Conservation (phyloP, 2,329 filamentous ascomycete genomes). For the Trichoderma sp. region DNA sequence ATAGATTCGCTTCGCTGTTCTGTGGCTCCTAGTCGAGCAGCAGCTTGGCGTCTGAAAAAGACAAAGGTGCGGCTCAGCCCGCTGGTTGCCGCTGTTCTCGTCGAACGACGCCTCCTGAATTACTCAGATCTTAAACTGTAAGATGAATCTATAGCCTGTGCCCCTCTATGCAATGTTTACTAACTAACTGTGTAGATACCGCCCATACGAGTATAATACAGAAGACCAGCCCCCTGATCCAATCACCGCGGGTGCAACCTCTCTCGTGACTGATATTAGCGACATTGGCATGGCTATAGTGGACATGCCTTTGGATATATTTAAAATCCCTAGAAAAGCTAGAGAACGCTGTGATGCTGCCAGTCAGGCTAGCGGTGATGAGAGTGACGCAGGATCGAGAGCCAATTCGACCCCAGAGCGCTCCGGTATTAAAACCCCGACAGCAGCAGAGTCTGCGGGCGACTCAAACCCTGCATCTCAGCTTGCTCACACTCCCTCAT, state of each 20-base stretch:
- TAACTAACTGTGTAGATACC: slow-evolving; percentile 39
- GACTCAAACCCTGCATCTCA: background rate
- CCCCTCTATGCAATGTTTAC: slow-evolving; percentile 14
- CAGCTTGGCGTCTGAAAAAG: slow-evolving; percentile 71
- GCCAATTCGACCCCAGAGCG: slow-evolving; percentile 10
- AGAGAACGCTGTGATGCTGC: background rate
- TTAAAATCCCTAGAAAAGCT: slow-evolving; percentile 36
- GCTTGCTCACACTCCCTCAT: background rate
- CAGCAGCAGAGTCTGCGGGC: background rate
- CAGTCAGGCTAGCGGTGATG: slow-evolving; percentile 16
- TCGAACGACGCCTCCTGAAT: slow-evolving; percentile 60
- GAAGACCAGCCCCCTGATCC: slow-evolving; percentile 78
- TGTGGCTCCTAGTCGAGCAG: slow-evolving; percentile 63
- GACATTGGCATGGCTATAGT: slow-evolving; percentile 79
- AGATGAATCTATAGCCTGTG: slow-evolving; percentile 29
- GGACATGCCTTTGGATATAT: slow-evolving; percentile 62
- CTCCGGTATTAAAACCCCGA: background rate
- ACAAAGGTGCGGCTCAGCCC: slow-evolving; percentile 67
- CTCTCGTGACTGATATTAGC: slow-evolving; percentile 77
- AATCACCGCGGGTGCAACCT: slow-evolving; percentile 70
- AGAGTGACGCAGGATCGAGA: slow-evolving; percentile 15
- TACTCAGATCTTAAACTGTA: slow-evolving; percentile 72
- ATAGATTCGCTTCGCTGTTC: slow-evolving; percentile 66
- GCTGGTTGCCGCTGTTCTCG: slow-evolving; percentile 67
- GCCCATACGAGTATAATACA: slow-evolving; percentile 65